These are phyloP conservation scores for Penicillium egyptiacum DNA, from an alignment of 495 filamentous ascomycete species.

Conservation along the genomic window DNA sequence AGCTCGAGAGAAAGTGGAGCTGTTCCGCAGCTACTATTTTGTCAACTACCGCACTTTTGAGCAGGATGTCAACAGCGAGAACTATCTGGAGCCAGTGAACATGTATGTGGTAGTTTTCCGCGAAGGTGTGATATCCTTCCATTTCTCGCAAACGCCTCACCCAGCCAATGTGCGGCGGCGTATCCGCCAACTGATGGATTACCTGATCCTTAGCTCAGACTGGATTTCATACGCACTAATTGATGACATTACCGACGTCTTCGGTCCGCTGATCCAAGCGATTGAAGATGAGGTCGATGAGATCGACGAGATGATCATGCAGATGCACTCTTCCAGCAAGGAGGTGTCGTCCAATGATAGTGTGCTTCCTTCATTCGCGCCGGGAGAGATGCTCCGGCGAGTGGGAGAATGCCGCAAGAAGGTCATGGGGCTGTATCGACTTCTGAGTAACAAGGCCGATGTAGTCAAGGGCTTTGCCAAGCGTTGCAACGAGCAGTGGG, in stretches of 20 bases:
- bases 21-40: slow-evolving; percentile 97
- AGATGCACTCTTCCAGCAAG: slow-evolving; percentile 62
- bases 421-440: slow-evolving; percentile 89
- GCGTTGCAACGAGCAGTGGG: slow-evolving; percentile 96
- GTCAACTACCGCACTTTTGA: slow-evolving; percentile 97
- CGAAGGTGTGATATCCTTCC: slow-evolving; percentile 92
- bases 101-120: slow-evolving; percentile 98
- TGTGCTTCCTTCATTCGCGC: slow-evolving; percentile 49
- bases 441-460: slow-evolving; percentile 95
- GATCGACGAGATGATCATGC: slow-evolving; percentile 80
- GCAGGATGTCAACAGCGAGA: slow-evolving; percentile 81
- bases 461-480: slow-evolving; percentile 99
- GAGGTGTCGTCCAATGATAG: slow-evolving; percentile 35
- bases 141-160: slow-evolving; percentile 90
- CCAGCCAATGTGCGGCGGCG: slow-evolving; percentile 91
- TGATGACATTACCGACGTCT: slow-evolving; percentile 96
- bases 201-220: slow-evolving; percentile 86
- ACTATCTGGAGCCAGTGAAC: slow-evolving; percentile 93
- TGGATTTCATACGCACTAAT: slow-evolving; percentile 99
- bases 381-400: slow-evolving; percentile 81
- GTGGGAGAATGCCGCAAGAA: slow-evolving; percentile 94
- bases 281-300: slow-evolving; percentile 89
- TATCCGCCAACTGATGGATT: slow-evolving; percentile 91
- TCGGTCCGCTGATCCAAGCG: slow-evolving; percentile 82
- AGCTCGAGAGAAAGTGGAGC: slow-evolving; percentile 94